phyloP scores from a whole-genome alignment of 2,329 filamentous ascomycete genomes.

The Alternaria arbusti region DNA sequence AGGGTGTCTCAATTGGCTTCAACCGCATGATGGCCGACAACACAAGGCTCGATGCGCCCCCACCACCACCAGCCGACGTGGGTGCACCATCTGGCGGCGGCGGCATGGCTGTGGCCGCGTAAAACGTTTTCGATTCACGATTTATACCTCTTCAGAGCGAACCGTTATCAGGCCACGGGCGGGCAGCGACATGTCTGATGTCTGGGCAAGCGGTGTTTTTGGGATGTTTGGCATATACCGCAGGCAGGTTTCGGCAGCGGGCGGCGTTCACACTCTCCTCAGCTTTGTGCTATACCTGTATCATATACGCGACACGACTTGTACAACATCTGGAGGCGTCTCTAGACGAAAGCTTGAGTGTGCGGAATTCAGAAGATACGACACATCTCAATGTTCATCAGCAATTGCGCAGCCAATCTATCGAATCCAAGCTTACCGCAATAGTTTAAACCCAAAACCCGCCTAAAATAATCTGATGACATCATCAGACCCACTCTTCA shows the following conservation, averaged over 20 bases:
- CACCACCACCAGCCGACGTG: constrained; percentile 50
- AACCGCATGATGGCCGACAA: constrained; percentile 91
- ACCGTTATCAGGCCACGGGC: constrained; percentile 19
- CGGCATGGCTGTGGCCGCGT: constrained; percentile 33
- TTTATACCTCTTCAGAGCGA: constrained; percentile 19
- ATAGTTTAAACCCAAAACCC: not conserved
- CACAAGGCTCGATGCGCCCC: constrained; percentile 74
- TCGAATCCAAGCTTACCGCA: constrained; percentile 3
- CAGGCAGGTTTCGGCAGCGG: constrained; percentile 32
- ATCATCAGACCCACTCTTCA: constrained; percentile 5
- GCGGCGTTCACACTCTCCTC: constrained; percentile 46
- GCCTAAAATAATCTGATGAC: constrained; percentile 5
- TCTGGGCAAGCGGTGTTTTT: constrained; percentile 26
- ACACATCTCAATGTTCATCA: not conserved
- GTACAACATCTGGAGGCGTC: constrained; percentile 37
- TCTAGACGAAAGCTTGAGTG: constrained; percentile 20
- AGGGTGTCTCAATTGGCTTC: constrained; percentile 96
- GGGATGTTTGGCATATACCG: constrained; percentile 40
- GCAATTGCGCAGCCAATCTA: not conserved
- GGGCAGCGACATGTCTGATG: constrained; percentile 19
- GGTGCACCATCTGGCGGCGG: constrained; percentile 25
- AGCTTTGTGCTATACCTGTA: constrained; percentile 45
- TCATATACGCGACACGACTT: constrained; percentile 37
- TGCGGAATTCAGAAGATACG: constrained; percentile 7
- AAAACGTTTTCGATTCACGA: constrained; percentile 17